Evolutionary conservation across 805 yeast genomes (phyloP).

Genomic region (Metschnikowia lochheadii): DNA sequence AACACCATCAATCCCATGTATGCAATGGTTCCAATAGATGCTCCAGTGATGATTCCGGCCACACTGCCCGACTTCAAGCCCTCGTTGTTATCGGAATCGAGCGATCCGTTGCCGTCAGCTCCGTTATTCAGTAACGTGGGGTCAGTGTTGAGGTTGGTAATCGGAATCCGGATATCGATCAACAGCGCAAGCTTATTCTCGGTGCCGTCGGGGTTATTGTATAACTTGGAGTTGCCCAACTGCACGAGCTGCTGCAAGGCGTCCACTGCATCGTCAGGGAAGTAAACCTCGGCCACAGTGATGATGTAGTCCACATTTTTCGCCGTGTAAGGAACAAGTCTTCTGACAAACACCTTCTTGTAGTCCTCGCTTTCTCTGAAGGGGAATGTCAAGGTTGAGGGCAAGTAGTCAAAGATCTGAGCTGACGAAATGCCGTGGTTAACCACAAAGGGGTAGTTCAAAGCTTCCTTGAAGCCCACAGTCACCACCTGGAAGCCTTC

Average conservation of each 20-base stretch:
- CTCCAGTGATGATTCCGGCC: slow-evolving; percentile 79
- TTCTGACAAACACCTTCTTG: slow-evolving; percentile 52
- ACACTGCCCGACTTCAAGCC: slow-evolving; percentile 39
- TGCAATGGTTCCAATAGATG: slow-evolving; percentile 68
- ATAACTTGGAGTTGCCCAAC: slow-evolving; percentile 54
- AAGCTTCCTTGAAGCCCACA: slow-evolving; percentile 71
- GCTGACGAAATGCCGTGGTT: slow-evolving; percentile 71
- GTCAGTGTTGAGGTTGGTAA: slow-evolving; percentile 39
- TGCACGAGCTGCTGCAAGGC: slow-evolving; percentile 48
- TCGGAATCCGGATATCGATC: slow-evolving; percentile 69
- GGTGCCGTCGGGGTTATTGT: slow-evolving; percentile 53
- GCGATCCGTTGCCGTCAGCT: slow-evolving; percentile 30
- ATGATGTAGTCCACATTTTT: slow-evolving; percentile 55
- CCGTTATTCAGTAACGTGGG: slow-evolving; percentile 5
- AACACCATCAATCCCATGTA: slow-evolving; percentile 60
- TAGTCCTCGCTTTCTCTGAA: slow-evolving; percentile 33
- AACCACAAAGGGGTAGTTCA: slow-evolving; percentile 84
- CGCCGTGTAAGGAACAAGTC: slow-evolving; percentile 73
- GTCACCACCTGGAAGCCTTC: slow-evolving; percentile 51
- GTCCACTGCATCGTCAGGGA: slow-evolving; percentile 54
- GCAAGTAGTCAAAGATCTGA: slow-evolving; percentile 80
- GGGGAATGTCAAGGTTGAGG: slow-evolving; percentile 65
- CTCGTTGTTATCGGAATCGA: slow-evolving; percentile 23
- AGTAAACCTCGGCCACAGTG: slow-evolving; percentile 84
- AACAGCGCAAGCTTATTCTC: slow-evolving; percentile 56